phyloP scores from a whole-genome alignment of 441 rosid genomes.

The Erodium texanum region DNA sequence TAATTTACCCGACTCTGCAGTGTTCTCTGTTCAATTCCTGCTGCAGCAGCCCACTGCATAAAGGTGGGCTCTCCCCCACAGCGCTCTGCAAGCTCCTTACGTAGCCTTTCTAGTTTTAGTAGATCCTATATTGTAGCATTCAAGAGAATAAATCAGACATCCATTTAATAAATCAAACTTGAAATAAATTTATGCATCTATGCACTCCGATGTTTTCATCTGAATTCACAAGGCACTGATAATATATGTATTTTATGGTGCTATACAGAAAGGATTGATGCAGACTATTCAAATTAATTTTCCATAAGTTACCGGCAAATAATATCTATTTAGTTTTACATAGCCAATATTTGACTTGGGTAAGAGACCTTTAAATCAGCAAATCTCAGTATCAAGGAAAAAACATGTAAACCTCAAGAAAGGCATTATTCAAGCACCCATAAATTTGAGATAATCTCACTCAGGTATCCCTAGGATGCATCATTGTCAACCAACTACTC shows the following conservation, averaged over 20 bases:
- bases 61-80: conserved; percentile 62
- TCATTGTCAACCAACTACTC: no score
- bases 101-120: conserved; percentile 73
- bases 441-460: no score
- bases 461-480: no score
- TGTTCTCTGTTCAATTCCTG: conserved; percentile 62
- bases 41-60: conserved; percentile 89
- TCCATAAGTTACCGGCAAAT: not conserved
- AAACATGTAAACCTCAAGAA: not conserved
- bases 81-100: conserved; percentile 58
- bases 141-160: conserved; percentile 10
- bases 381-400: not conserved
- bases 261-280: not conserved
- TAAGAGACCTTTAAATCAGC: not conserved
- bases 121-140: conserved; percentile 46
- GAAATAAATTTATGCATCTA: not conserved
- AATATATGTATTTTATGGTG: not conserved
- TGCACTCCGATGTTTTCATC: not conserved
- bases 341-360: not conserved
- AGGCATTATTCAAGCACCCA: not conserved
- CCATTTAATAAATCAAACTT: not conserved
- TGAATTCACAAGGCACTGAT: not conserved
- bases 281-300: not conserved
- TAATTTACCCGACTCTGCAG: conserved; percentile 56
- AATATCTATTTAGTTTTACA: not conserved